These are phyloP conservation scores for Fagus sylvatica DNA, from an alignment of 306 rosid genomes.

Conservation along the genomic window DNA sequence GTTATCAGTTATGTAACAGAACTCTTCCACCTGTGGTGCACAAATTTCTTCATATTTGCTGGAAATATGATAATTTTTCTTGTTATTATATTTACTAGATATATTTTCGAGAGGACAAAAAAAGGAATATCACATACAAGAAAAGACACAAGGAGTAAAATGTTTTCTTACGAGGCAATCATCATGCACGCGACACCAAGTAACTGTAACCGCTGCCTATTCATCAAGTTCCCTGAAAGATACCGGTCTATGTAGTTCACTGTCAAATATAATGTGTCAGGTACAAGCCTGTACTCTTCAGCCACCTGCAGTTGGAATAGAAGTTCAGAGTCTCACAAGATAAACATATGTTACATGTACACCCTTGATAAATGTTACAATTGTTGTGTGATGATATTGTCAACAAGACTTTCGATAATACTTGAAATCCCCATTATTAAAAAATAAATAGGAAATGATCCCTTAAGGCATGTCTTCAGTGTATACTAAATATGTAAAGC, in stretches of 20 bases:
- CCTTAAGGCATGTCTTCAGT: not conserved
- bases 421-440: not conserved
- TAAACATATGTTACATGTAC: not conserved
- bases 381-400: not conserved
- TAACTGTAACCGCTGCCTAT: constrained; percentile 77
- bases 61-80: constrained; percentile 20
- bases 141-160: not conserved
- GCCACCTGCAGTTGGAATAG: constrained; percentile 63
- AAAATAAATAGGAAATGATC: not conserved
- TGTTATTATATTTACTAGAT: constrained; percentile 2
- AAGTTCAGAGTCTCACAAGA: constrained; percentile 22
- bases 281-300: constrained; percentile 95
- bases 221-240: constrained; percentile 89
- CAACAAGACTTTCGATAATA: not conserved
- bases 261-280: constrained; percentile 91
- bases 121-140: not conserved
- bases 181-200: constrained; percentile 98
- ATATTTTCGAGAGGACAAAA: not conserved
- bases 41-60: constrained; percentile 98
- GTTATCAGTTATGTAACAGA: constrained; percentile 93
- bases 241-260: constrained; percentile 90
- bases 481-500: not conserved
- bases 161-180: constrained; percentile 91
- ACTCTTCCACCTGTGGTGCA: constrained; percentile 98
- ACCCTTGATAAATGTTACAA: not conserved